Conservation (phyloP, 225 moss, liverwort and hornwort genomes). For the Asterella californica region DNA sequence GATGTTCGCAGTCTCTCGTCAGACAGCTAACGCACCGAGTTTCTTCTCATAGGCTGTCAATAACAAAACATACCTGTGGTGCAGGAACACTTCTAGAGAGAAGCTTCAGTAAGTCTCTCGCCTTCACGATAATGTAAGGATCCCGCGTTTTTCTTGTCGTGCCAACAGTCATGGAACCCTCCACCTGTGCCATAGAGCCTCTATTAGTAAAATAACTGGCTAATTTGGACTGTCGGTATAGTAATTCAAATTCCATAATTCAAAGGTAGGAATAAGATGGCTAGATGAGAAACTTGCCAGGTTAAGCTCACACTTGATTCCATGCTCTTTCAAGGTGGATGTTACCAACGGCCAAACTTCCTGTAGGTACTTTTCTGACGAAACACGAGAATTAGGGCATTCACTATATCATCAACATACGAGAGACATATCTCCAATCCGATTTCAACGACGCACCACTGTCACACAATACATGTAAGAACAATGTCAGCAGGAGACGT, state of each 20-base stretch:
- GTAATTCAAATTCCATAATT: background rate
- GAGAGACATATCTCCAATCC: too few relatives aligned
- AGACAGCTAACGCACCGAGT: background rate
- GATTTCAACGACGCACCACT: too few relatives aligned
- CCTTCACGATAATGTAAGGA: conserved; percentile 86
- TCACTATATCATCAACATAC: background rate
- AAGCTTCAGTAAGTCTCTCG: conserved; percentile 92
- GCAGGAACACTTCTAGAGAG: conserved; percentile 92
- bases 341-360: conserved; percentile 82
- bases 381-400: background rate
- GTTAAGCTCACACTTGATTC: conserved; percentile 72
- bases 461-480: background rate
- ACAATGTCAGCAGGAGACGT: background rate
- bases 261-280: background rate
- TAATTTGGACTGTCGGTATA: background rate
- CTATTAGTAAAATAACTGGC: background rate
- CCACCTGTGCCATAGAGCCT: conserved; percentile 48
- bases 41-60: background rate
- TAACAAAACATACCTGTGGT: conserved; percentile 52
- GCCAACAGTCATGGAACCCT: conserved; percentile 90
- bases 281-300: conserved; percentile 44
- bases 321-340: conserved; percentile 78
- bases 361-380: conserved; percentile 84
- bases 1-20: background rate
- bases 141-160: conserved; percentile 97